phyloP scores from a whole-genome alignment of 345 rosid genomes.

The Combretum micranthum region DNA sequence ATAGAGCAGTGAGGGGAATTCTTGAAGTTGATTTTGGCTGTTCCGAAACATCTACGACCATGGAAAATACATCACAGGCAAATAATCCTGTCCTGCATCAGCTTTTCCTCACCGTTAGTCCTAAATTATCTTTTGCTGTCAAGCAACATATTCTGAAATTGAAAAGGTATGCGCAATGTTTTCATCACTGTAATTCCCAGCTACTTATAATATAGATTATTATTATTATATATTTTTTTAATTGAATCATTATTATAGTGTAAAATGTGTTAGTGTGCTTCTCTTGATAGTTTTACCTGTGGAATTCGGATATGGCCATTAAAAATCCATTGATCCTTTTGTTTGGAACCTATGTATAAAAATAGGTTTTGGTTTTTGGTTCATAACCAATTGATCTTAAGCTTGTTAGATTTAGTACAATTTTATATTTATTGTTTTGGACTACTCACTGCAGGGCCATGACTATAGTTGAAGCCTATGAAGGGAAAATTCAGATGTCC shows the following conservation, averaged over 20 bases:
- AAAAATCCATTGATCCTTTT: too few relatives aligned
- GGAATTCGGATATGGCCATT: too few relatives aligned
- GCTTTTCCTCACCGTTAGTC: slow-evolving; percentile 47
- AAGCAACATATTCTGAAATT: slow-evolving; percentile 34
- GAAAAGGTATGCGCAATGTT: slow-evolving; percentile 28
- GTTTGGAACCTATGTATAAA: too few relatives aligned
- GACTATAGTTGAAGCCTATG: too few relatives aligned
- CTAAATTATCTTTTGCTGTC: slow-evolving; percentile 39
- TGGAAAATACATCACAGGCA: slow-evolving; percentile 5
- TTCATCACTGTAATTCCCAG: background rate
- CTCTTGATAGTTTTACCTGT: too few relatives aligned
- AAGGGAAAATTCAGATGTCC: too few relatives aligned
- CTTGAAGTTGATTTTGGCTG: background rate
- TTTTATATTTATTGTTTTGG: too few relatives aligned
- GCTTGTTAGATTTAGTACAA: too few relatives aligned
- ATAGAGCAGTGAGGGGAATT: background rate
- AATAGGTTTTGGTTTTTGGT: too few relatives aligned
- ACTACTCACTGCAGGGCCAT: too few relatives aligned
- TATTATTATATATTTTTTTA: background rate
- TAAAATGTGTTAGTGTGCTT: too few relatives aligned
- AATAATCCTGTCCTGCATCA: slow-evolving; percentile 21
- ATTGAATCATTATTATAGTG: background rate
- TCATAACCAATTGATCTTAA: too few relatives aligned
- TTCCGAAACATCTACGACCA: background rate
- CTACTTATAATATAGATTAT: background rate